These are phyloP conservation scores for Teratosphaeria epicoccoides DNA, from an alignment of 2,329 filamentous ascomycete species.

Conservation along the genomic window DNA sequence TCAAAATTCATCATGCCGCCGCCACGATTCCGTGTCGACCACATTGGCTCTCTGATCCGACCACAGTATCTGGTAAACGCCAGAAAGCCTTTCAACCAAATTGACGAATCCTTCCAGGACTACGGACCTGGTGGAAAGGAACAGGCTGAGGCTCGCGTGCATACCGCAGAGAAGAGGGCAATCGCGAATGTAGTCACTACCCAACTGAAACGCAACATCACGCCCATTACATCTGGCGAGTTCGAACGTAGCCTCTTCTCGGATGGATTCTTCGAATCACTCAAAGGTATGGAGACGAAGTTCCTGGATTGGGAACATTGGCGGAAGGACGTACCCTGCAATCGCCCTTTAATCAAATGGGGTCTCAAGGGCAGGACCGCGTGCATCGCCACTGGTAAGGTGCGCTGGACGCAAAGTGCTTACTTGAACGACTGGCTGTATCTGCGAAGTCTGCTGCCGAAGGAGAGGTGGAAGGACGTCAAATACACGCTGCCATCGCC, in stretches of 20 bases:
- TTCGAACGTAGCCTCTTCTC: slow-evolving; percentile 34
- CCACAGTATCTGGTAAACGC: slow-evolving; percentile 50
- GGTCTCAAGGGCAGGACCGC: slow-evolving; percentile 13
- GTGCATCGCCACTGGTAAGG: slow-evolving; percentile 13
- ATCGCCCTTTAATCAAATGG: slow-evolving; percentile 9
- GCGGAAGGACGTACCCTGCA: slow-evolving; percentile 16
- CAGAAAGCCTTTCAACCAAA: slow-evolving; percentile 23
- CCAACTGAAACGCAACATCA: slow-evolving; percentile 51
- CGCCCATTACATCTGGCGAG: slow-evolving; percentile 57
- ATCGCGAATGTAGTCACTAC: slow-evolving; percentile 53
- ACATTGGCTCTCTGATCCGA: slow-evolving; percentile 59
- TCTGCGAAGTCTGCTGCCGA: slow-evolving; percentile 7
- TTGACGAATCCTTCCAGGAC: not conserved
- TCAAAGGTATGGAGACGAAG: slow-evolving; percentile 10
- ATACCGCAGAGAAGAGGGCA: slow-evolving; percentile 52
- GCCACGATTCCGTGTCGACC: slow-evolving; percentile 58
- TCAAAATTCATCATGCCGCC: not conserved
- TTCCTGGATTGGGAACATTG: slow-evolving; percentile 8
- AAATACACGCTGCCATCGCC: slow-evolving; percentile 22
- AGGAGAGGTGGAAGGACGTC: slow-evolving; percentile 10
- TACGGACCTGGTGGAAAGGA: not conserved
- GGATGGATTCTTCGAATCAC: slow-evolving; percentile 18
- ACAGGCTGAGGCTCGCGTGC: slow-evolving; percentile 32
- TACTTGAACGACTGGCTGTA: slow-evolving; percentile 18
- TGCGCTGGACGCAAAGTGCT: slow-evolving; percentile 12